phyloP scores from a whole-genome alignment of 2,329 filamentous ascomycete species.

The Sporothrix pseudoabietina region DNA sequence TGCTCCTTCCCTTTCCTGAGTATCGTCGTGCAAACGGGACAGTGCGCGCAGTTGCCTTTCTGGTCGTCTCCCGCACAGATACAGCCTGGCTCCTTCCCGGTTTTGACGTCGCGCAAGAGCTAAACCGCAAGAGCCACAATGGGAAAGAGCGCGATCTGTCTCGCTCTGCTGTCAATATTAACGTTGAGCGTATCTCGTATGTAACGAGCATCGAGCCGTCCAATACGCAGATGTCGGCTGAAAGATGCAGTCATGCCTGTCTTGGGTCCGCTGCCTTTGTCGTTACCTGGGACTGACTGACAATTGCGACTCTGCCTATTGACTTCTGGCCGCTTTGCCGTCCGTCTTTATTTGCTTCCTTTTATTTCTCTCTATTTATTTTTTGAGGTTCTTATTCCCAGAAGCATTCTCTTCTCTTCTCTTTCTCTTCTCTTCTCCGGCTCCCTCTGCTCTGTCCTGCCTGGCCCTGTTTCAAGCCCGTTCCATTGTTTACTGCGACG shows the following conservation, averaged over 20 bases:
- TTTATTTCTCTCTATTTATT: neutral
- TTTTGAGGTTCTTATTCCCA: neutral
- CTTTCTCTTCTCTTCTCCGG: neutral
- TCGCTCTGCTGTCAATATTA: neutral
- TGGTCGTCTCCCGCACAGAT: slow-evolving; percentile 9
- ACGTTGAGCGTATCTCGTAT: neutral
- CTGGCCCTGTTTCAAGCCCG: neutral
- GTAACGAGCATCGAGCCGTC: neutral
- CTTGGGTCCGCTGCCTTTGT: neutral
- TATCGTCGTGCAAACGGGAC: slow-evolving; percentile 22
- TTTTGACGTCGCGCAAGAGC: slow-evolving; percentile 25
- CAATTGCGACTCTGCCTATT: neutral
- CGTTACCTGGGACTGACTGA: neutral
- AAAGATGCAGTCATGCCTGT: neutral
- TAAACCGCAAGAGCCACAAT: neutral
- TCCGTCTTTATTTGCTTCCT: neutral
- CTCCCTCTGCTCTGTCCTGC: neutral
- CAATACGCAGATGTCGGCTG: neutral
- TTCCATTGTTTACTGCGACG: slow-evolving; percentile 20
- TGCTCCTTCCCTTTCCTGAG: neutral
- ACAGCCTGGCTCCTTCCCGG: slow-evolving; percentile 22
- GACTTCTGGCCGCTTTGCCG: neutral
- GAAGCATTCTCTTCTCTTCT: too few species aligned
- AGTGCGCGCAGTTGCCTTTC: neutral
- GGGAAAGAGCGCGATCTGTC: slow-evolving; percentile 8